Percentiles rank a stretch among this genome's conserved stretches.
Conservation (phyloP, 257 asterid genomes). For the Euphrasia confusa region DNA sequence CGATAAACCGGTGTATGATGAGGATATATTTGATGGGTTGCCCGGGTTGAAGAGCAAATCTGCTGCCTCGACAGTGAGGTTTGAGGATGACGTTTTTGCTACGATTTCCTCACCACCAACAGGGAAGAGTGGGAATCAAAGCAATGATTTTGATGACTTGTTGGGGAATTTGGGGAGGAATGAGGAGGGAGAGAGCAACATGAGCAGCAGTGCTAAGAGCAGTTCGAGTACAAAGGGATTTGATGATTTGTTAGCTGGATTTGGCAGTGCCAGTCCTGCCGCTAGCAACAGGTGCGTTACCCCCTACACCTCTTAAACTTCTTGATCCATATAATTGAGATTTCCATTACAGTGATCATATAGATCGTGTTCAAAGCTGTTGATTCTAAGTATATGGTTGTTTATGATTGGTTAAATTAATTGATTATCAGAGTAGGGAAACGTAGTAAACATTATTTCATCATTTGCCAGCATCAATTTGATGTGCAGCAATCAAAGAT, state of each 20-base stretch:
- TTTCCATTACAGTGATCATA: background rate
- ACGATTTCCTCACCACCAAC: conserved; percentile 44
- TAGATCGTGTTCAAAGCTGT: conserved; percentile 13
- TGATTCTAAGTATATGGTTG: conserved; percentile 1
- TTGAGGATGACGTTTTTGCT: conserved; percentile 62
- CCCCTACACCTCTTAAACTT: background rate
- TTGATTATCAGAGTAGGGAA: background rate
- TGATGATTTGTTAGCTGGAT: conserved; percentile 75
- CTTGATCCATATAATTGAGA: conserved; percentile 16
- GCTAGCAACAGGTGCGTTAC: conserved; percentile 60
- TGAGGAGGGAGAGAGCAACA: conserved; percentile 37
- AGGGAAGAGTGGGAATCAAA: conserved; percentile 30
- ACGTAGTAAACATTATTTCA: conserved; percentile 2
- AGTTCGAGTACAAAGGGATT: conserved; percentile 49
- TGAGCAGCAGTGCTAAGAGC: conserved; percentile 36
- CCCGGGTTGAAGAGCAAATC: conserved; percentile 84
- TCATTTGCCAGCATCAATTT: conserved; percentile 11
- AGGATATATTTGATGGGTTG: conserved; percentile 86
- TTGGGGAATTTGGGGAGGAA: conserved; percentile 56
- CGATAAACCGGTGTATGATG: conserved; percentile 93
- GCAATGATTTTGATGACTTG: conserved; percentile 51
- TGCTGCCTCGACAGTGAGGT: conserved; percentile 39
- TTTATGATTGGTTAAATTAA: background rate
- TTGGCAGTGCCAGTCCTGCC: conserved; percentile 50
- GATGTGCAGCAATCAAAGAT: conserved; percentile 5